These are phyloP conservation scores for Cerrena zonata DNA, from an alignment of 1,284 basidiomycete genomes.

Conservation along the genomic window DNA sequence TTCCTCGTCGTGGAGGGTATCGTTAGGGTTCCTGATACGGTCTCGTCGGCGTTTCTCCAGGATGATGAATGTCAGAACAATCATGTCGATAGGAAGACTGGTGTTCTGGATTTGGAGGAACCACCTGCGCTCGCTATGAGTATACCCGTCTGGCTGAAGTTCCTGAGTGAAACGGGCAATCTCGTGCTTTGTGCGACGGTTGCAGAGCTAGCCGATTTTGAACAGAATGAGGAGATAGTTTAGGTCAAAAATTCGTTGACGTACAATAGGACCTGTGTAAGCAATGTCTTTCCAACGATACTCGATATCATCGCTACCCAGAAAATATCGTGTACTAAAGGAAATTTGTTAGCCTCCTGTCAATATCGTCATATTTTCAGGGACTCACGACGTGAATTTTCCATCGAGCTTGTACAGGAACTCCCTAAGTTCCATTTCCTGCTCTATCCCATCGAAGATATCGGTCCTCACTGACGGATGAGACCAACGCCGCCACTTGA, in stretches of 20 bases:
- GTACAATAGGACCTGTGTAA: constrained; percentile 37
- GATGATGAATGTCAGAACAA: constrained; percentile 47
- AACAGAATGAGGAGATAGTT: not conserved
- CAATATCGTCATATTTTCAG: too few relatives aligned
- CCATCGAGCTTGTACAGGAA: constrained; percentile 40
- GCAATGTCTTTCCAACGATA: constrained; percentile 46
- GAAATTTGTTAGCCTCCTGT: not conserved
- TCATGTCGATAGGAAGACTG: constrained; percentile 42
- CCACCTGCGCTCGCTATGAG: constrained; percentile 41
- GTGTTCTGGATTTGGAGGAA: constrained; percentile 39
- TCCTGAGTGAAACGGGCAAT: constrained; percentile 36
- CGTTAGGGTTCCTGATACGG: not conserved
- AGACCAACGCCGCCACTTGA: constrained; percentile 40
- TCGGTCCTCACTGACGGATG: constrained; percentile 41
- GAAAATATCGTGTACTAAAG: constrained; percentile 42
- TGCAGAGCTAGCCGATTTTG: constrained; percentile 30
- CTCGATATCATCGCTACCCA: constrained; percentile 43
- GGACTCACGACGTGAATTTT: constrained; percentile 40
- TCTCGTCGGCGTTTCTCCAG: constrained; percentile 48
- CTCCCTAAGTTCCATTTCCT: constrained; percentile 34
- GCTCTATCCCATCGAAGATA: constrained; percentile 31
- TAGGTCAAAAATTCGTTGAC: constrained; percentile 12
- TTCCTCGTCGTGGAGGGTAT: not conserved
- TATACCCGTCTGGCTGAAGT: constrained; percentile 35
- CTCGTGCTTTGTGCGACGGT: constrained; percentile 32